phyloP scores from a whole-genome alignment of 1,284 basidiomycete species.

The Heterobasidion parviporum region DNA sequence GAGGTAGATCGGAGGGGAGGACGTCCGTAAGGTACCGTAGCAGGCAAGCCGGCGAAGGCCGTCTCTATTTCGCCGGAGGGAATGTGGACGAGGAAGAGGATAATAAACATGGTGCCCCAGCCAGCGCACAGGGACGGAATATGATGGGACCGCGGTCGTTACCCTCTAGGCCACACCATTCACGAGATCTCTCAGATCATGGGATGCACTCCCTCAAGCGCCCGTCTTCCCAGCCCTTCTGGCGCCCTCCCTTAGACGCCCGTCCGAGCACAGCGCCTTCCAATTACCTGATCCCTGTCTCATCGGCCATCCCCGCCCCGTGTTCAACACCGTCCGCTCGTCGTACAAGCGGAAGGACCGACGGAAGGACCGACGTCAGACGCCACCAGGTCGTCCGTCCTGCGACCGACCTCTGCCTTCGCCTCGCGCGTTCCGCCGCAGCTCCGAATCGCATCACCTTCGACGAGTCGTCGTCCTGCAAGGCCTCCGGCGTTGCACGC shows the following conservation, averaged over 20 bases:
- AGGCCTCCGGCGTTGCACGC: no score
- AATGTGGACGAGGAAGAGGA: no score
- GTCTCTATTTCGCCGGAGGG: neutral
- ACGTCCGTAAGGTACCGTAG: constrained; percentile 1
- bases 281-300: no score
- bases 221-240: no score
- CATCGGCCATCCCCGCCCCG: neutral
- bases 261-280: no score
- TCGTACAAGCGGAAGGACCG: neutral
- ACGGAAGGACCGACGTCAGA: neutral
- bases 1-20: neutral
- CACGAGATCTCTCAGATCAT: neutral
- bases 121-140: neutral
- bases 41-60: constrained; percentile 7
- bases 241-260: no score
- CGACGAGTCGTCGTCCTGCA: no score
- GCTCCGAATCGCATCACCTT: no score
- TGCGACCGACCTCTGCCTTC: no score
- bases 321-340: neutral
- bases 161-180: neutral
- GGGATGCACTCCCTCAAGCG: neutral
- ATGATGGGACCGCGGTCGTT: neutral
- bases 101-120: neutral
- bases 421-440: no score
- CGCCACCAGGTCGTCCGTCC: no score